Evolutionary conservation across 768 basidiomycete species (phyloP), one percentile per base, ranked within the genome.

Genomic region (Mycena olivaceomarginata): DNA sequence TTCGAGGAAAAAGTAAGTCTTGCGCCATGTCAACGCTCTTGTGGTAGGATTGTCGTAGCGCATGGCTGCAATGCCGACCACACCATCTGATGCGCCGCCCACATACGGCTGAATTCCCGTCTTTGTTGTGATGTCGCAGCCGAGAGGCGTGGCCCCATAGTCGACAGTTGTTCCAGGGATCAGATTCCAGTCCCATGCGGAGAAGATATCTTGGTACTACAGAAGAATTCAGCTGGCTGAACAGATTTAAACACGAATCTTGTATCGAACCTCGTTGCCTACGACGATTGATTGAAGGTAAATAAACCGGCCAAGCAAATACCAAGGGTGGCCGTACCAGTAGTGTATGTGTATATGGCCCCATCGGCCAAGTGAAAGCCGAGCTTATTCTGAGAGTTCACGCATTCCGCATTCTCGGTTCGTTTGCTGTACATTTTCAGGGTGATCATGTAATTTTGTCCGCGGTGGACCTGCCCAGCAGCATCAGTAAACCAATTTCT

Each of bases 181-280:
- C 37, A 91, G 84, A 71, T 91, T 90, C 91, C 91, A 92, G 78
- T 92, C 90, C 91, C 91, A 92, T 2, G 89, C 86, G 0, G 87
- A 90, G 11, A 88, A 84, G 40, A 91, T 91, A 76, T 92, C 90
- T 73, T 80, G 77, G 53, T 80, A 80, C 78, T 79, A 41, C 18
- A 67, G 12, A 37, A 20, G 5, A 39, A n/a, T 39, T 53, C 37
- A 51, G 48, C 40, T 22, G n/a, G n/a, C 9, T 13, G 12, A 48
- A 15, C 9, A 41, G 39, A 13, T 8, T 40, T 31, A 31, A 11
- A 53, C 9, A 1, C 18, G 20, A 53, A n/a, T 2, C 15, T 56
- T 5, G 39, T 46, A n/a, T 62, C 65, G 25, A 51, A 77, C 76
- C 77, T 92, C 91, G 78, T 86, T 82, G 11, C 91, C 91, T 73